These are phyloP conservation scores for Termitomyces titanicus DNA, from an alignment of 768 basidiomycete species.

Conservation along the genomic window DNA sequence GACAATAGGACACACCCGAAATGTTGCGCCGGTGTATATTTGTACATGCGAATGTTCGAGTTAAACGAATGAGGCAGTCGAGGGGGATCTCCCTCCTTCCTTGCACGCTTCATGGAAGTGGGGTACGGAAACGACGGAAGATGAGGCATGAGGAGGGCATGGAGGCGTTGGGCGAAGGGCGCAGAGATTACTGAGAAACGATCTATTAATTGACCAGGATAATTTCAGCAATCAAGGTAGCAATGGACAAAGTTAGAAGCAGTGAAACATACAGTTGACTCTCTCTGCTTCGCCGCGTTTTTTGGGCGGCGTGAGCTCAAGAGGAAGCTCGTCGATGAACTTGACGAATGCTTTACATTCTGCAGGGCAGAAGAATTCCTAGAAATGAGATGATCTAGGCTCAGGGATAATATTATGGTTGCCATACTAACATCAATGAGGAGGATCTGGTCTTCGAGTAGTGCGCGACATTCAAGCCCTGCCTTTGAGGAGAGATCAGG, in stretches of 20 bases:
- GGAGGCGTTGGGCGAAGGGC: constrained; percentile 55
- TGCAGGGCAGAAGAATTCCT: constrained; percentile 54
- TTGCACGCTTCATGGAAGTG: constrained; percentile 30
- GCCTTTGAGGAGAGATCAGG: constrained; percentile 43
- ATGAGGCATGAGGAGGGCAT: constrained; percentile 48
- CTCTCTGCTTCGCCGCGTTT: constrained; percentile 71
- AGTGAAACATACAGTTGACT: constrained; percentile 54
- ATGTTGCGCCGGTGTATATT: constrained; percentile 58
- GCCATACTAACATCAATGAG: constrained; percentile 47
- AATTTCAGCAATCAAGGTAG: neutral
- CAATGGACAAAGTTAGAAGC: neutral
- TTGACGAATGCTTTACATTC: constrained; percentile 61
- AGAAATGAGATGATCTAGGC: neutral
- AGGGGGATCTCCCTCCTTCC: constrained; percentile 10
- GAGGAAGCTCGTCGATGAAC: constrained; percentile 55
- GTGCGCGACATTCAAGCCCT: constrained; percentile 38
- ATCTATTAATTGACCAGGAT: constrained; percentile 32
- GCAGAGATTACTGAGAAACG: constrained; percentile 57
- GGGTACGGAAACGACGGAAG: constrained; percentile 51
- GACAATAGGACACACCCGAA: constrained; percentile 44
- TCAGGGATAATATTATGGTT: neutral
- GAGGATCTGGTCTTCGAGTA: constrained; percentile 65
- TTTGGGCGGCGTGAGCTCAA: constrained; percentile 67
- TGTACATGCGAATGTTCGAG: constrained; percentile 72
- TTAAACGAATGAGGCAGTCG: constrained; percentile 58